Conservation (phyloP, 2,329 filamentous ascomycete genomes). For the Scleromitrula shiraiana region DNA sequence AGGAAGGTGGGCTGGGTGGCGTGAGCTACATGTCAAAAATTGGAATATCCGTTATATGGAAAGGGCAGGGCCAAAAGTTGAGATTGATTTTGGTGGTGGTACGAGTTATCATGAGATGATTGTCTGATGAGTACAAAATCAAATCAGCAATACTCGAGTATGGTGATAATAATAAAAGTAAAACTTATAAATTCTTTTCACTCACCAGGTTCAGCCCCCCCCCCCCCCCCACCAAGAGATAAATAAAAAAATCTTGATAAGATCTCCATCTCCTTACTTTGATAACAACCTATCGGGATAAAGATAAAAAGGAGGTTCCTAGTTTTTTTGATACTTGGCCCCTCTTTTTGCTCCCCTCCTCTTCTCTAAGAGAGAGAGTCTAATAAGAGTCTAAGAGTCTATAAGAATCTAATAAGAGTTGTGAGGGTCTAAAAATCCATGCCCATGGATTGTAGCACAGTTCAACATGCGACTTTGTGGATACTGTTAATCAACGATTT, state of each 20-base stretch:
- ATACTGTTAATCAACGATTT: no score
- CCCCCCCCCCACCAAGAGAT: not conserved
- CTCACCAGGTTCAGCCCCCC: not conserved
- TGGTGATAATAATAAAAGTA: no score
- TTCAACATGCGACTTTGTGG: no score
- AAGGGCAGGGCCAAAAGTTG: not conserved
- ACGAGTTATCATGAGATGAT: not conserved
- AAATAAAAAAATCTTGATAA: not conserved
- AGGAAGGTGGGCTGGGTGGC: conserved; percentile 9
- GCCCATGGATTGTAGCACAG: no score
- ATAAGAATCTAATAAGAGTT: no score
- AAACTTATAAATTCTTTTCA: no score
- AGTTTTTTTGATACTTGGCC: not conserved
- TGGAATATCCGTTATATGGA: not conserved
- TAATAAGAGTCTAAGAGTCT: no score
- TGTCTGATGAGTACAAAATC: not conserved
- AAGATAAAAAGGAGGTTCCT: not conserved
- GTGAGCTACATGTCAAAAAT: conserved; percentile 5
- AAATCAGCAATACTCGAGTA: no score
- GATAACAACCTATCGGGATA: not conserved
- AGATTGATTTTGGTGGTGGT: not conserved
- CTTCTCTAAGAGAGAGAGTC: no score
- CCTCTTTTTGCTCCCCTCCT: no score
- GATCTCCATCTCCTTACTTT: conserved; percentile 5
- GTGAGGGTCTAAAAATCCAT: no score